Base-by-base conservation (phyloP, 306 rosid species). In the Quercus wislizeni region DNA sequence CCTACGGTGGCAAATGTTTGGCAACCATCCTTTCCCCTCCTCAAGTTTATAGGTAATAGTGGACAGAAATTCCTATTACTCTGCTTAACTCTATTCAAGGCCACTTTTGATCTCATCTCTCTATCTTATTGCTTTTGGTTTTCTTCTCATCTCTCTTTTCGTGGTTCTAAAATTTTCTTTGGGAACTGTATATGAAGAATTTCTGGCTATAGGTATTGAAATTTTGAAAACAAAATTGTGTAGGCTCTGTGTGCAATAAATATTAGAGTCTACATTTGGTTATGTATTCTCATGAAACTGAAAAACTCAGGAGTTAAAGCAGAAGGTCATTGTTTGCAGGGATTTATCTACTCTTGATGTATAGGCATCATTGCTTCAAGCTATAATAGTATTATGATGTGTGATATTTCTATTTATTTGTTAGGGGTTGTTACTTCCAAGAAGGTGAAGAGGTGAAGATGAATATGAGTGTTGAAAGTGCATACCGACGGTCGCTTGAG, bases 401-500 rank as follows among this genome's bases (percentile, higher is more conserved):
- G 81, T 87, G 73, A 81, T 80, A 12, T 74, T 80, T 75, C 64
- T 75, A 52, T 81, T 69, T 64, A 9, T 81, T 85, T 76, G 65
- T 75, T 28, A 94, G 98, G 85, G 97, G 93, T 64, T 90, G 97
- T 85, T 94, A 90, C 87, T 94, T 90, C 85, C 97, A 94, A 84
- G 75, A 86, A 71, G 93, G 91, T 55, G 43, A 86, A 69, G 85
- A 92, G 82, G 90, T 94, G 82, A 78, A 77, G 87, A 90, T 88
- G 95, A 89, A 90, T 74, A 89, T 94, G 98, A 89, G 85, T 65
- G 67, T 85, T 5, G 84, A 83, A 76, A 83, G 86, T 69, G 98
- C 96, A 71, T 92, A 83, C 86, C 84, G 85, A 79, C 86, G 57
- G 86, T 92, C 98, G 3, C 61, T 94, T 1, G 87, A 89, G 78